These are phyloP conservation scores for Delitschia confertaspora DNA, from an alignment of 495 filamentous ascomycete species.

Conservation along the genomic window DNA sequence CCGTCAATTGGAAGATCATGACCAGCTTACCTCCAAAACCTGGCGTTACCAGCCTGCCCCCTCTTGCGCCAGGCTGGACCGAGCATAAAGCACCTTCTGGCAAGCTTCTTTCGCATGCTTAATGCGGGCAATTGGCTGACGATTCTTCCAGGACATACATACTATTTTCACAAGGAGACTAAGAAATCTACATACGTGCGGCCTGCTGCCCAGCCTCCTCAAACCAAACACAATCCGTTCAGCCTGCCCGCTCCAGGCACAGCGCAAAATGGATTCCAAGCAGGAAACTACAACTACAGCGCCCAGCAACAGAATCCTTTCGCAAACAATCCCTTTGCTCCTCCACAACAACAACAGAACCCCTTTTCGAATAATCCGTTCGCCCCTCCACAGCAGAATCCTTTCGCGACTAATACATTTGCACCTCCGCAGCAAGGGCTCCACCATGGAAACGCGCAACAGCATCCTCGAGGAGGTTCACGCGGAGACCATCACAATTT, in stretches of 20 bases:
- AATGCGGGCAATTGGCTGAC: background rate
- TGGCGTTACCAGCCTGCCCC: constrained; percentile 35
- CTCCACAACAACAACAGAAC: constrained; percentile 6
- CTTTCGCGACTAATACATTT: background rate
- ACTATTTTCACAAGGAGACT: constrained; percentile 81
- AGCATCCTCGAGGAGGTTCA: constrained; percentile 12
- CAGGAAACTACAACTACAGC: constrained; percentile 12
- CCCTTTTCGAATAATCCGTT: constrained; percentile 1
- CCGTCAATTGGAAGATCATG: constrained; percentile 50
- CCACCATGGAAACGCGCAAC: constrained; percentile 2
- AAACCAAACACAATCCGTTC: background rate
- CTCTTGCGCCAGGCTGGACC: constrained; percentile 76
- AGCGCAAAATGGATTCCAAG: no score
- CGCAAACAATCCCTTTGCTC: background rate
- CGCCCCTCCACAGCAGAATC: no score
- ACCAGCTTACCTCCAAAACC: constrained; percentile 44
- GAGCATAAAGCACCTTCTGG: constrained; percentile 86
- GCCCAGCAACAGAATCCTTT: no score
- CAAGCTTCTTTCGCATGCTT: constrained; percentile 29
- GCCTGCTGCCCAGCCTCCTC: constrained; percentile 36
- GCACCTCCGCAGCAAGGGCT: background rate
- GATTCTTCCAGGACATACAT: constrained; percentile 60
- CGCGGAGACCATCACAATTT: constrained; percentile 18
- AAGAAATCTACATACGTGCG: constrained; percentile 82
- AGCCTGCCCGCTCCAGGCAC: constrained; percentile 1